phyloP scores from a whole-genome alignment of 305 asterid genomes.

The Solanum hybrid region DNA sequence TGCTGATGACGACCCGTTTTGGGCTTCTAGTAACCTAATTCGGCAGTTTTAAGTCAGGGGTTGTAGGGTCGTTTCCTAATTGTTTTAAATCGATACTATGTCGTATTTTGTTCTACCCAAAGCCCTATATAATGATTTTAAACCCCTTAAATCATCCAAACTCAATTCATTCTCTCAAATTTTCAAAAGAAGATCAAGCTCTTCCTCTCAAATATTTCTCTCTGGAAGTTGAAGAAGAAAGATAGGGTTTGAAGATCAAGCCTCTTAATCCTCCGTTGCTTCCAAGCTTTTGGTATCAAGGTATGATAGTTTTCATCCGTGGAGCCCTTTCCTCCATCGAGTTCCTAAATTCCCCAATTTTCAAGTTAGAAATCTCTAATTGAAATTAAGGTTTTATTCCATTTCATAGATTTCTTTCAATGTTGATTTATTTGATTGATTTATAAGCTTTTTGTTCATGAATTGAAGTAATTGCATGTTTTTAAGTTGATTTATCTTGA shows the following conservation, averaged over 20 bases:
- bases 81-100: neutral
- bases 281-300: neutral
- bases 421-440: too few species aligned
- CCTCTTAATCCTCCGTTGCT: neutral
- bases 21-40: neutral
- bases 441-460: too few species aligned
- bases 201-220: neutral
- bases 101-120: neutral
- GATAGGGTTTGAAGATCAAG: neutral
- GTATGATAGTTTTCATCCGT: neutral
- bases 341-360: neutral
- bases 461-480: too few species aligned
- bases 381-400: too few species aligned
- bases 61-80: neutral
- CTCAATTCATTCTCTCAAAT: too few species aligned
- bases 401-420: too few species aligned
- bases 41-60: neutral
- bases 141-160: too few species aligned
- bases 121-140: too few species aligned
- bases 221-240: neutral
- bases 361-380: neutral
- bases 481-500: too few species aligned
- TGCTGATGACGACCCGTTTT: neutral
- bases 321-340: neutral
- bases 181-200: too few species aligned